Conservation (phyloP, 495 filamentous ascomycete genomes). For the Astrocystis sublimbata region DNA sequence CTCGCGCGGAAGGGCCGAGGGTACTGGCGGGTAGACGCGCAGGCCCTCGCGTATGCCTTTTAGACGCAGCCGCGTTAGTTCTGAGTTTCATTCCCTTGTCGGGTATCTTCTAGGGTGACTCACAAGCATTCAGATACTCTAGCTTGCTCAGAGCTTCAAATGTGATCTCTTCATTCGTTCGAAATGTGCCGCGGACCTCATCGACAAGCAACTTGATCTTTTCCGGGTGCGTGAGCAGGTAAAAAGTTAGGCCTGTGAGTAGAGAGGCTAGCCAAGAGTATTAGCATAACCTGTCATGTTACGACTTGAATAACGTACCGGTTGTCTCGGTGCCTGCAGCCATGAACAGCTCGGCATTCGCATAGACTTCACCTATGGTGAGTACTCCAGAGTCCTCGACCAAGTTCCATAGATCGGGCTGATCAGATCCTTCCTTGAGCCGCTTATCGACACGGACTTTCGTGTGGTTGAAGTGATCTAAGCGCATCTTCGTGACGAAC, state of each 20-base stretch:
- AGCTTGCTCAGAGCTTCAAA: constrained; percentile 45
- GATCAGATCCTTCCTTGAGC: background rate
- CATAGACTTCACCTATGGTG: background rate
- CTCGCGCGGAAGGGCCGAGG: constrained; percentile 46
- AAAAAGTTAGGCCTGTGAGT: constrained; percentile 53
- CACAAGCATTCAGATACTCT: constrained; percentile 55
- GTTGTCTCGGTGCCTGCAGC: background rate
- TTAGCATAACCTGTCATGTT: background rate
- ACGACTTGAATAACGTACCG: background rate
- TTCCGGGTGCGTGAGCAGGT: constrained; percentile 47
- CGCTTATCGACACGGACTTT: background rate
- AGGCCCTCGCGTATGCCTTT: constrained; percentile 50
- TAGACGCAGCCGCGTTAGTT: background rate
- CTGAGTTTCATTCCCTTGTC: background rate
- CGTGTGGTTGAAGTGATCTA: background rate
- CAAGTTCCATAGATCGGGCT: constrained; percentile 4
- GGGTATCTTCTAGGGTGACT: background rate
- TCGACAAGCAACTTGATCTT: constrained; percentile 40
- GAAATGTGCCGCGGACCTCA: constrained; percentile 54
- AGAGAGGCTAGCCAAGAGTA: constrained; percentile 12
- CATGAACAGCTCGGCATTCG: constrained; percentile 3
- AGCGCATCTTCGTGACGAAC: background rate
- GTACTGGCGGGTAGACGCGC: constrained; percentile 57
- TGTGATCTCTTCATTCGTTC: constrained; percentile 49
- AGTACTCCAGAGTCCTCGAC: background rate